phyloP scores from a whole-genome alignment of 1,284 basidiomycete species.

The Cryptococcus maquisensis region DNA sequence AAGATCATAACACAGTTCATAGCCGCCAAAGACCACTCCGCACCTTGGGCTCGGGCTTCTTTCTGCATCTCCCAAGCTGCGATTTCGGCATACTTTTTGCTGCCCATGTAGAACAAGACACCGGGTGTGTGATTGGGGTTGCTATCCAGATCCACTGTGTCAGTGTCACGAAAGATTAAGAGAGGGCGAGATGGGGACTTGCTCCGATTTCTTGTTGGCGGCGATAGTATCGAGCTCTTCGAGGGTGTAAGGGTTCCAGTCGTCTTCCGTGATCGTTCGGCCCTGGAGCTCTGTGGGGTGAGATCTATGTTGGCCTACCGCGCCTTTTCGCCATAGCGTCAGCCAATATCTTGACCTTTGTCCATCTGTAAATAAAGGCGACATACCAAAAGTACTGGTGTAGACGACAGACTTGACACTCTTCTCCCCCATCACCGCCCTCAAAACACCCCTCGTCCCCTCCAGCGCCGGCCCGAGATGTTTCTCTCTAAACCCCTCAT shows the following conservation, averaged over 20 bases:
- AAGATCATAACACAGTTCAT: conserved; percentile 24
- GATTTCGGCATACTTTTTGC: conserved; percentile 39
- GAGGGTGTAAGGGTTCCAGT: conserved; percentile 39
- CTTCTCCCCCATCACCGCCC: conserved; percentile 30
- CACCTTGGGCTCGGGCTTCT: conserved; percentile 6
- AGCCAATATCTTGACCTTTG: no score
- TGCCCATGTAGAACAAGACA: conserved; percentile 26
- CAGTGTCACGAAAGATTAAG: no score
- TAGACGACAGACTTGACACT: conserved; percentile 20
- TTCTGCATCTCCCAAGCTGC: conserved; percentile 25
- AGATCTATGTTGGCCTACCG: conserved; percentile 19
- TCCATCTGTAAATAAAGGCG: no score
- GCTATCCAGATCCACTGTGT: not conserved
- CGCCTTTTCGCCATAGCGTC: conserved; percentile 4
- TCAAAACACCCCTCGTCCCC: conserved; percentile 49
- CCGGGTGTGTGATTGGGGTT: conserved; percentile 4
- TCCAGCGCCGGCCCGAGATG: conserved; percentile 51
- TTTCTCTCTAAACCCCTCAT: conserved; percentile 24
- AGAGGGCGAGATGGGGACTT: no score
- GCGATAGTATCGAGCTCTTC: conserved; percentile 23
- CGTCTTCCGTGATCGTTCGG: conserved; percentile 27
- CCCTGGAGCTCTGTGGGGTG: conserved; percentile 19
- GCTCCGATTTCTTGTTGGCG: conserved; percentile 11
- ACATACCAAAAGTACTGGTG: conserved; percentile 21
- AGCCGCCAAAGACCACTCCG: conserved; percentile 21